Base-by-base conservation (phyloP, 768 basidiomycete species). In the Amanita exitialis region DNA sequence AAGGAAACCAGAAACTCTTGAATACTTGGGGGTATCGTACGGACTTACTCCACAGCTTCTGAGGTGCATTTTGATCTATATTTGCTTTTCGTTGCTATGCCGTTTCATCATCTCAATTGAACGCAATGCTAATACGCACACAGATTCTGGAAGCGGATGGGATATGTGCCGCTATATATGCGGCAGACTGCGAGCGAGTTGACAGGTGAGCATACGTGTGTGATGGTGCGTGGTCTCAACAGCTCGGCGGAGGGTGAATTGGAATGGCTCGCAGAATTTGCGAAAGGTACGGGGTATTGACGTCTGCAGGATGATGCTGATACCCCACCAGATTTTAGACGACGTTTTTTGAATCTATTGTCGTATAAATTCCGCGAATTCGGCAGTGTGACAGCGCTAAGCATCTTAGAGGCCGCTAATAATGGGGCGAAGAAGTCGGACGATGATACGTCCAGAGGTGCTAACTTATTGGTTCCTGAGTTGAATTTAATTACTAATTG, bases 361-460 rank as follows among this genome's bases (percentile, higher is more conserved):
- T 95, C 94, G 0, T 99, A 84, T 61, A 92, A 89, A 64, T 98
- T 99, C 73, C 78, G 90, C 44, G 93, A 96, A 61, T 96, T 98
- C 59, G 84, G 87, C 3, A 84, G 89, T 34, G 82, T 92, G 46
- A 89, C 83, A 13, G 86, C 89, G 0, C 66, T 98, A 52, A 95
- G 88, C 58, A 76, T 98, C 12, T 73, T 98, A 18, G 93, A 97
- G 61, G 90, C 90, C 18, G 82, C 80, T 8, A 90, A 85, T 58
- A 62, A 66, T 0, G 86, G 83, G 0, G 63, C 79, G 27, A 82
- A 77, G 59, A 64, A 68, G 44, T 59, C 70, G 4, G 73, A 74
- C 38, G 61, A 61, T 10, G 64, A 71, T 36, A 65, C 62, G 38
- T 59, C 66, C 10, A 66, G 66, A 63, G 68, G 72, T 74, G n/a